Base-by-base conservation (phyloP, 2,329 filamentous ascomycete genomes). In the Cephalotrichum gorgonifer region DNA sequence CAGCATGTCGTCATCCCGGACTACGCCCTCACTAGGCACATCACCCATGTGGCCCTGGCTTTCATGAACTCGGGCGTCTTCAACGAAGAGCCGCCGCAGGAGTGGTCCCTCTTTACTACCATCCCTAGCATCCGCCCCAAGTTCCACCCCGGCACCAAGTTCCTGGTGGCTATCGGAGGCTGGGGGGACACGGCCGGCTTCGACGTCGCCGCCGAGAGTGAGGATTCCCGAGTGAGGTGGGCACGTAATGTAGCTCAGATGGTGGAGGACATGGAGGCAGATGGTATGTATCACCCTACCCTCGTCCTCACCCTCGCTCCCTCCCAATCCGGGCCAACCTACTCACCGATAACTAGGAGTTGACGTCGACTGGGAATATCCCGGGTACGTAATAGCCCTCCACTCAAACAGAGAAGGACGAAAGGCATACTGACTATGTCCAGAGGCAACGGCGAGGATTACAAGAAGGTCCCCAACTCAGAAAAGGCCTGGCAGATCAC, bases 141-240 rank as follows among this genome's bases (percentile, higher is more conserved):
- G 48, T 79, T 83, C 52, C 63, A 63, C 6, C 51, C 63, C 0
- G 69, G 68, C 25, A 81, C 81, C 20, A 81, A 84, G 55, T 64
- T 88, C 22, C 74, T 84, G 67, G 72, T 88, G 33, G 83, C 85
- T 20, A 79, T 89, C 53, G 85, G 85, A 11, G 85, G 85, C 47
- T 89, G 85, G 85, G 84, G 83, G 0, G 81, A 87, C 52, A 81
- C 75, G 1, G 60, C 63, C 6, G 84, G 83, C 0, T 88, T 86
- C 57, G 72, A 75, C 0, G 61, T 60, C 9, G 83, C 75, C 0
- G 78, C 80, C 2, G 70, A 68, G 46, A 71, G 72, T 3, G 68
- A 74, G 1, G 55, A 62, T 2, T 74, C 71, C 1, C 75, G 81
- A 15, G 67, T 71, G 52, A 65, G 64, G 7, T 89, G 84, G 64